Evolutionary conservation across 2,329 filamentous ascomycete species (phyloP), one percentile per base, ranked within the genome.

Genomic region (Lachnellula hyalina): DNA sequence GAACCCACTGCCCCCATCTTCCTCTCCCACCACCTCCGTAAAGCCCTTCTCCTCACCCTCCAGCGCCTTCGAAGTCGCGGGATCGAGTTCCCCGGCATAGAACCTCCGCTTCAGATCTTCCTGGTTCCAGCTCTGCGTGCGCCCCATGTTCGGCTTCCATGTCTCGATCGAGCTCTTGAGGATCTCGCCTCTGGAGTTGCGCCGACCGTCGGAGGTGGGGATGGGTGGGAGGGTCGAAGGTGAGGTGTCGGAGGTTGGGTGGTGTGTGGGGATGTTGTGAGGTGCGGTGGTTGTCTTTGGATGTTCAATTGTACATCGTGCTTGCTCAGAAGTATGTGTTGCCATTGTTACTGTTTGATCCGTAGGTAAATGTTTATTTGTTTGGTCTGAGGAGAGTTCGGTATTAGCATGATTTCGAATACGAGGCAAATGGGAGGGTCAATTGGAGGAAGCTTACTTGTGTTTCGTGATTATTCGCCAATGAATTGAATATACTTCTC

Each of bases 41-140:
- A 61, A 62, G 14, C 60, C 57, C 44, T 49, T 57, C 47, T 51
- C 53, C 35, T 47, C 32, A 19, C 49, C 47, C 42, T 28, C 48
- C 12, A 19, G 48, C 7, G 48, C 46, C 34, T 54, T 55, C n/a
- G 28, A 32, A 11, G 28, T 32, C 3, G 28, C 28, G 9, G 28
- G 28, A 32, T 49, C 38, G 47, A 65, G 48, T 49, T 58, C 54
- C 6, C 17, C 47, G 38, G 44, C 17, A 44, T 60, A 53, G 9
- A 51, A 41, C n/a, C 55, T 49, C 40, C 66, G 59, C 62, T 69
- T 68, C 14, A 61, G 34, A 51, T 67, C 66, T 57, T 69, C 62
- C 19, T 54, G 52, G 40, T 63, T 63, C 61, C 61, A 69, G 36
- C 64, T 67, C 53, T 65, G 62, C 36, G 40, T 49, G 6, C 64